Evolutionary conservation across 768 basidiomycete species (phyloP), one percentile per base, ranked within the genome.

Genomic region (Rhodotorula graminis): DNA sequence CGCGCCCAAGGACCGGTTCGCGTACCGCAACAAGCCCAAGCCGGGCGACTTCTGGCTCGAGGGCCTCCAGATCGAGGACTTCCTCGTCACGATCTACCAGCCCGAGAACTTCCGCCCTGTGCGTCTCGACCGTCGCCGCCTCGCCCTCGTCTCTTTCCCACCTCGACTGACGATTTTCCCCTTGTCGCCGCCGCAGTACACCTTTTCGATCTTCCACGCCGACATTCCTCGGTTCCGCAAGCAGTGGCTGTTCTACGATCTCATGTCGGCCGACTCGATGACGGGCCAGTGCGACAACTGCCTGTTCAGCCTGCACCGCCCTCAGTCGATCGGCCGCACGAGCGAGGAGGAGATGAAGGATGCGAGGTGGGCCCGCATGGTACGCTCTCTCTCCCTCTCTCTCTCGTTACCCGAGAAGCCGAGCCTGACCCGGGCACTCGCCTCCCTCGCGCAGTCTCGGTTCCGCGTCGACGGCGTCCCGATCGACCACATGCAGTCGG

Each of bases 201-300:
- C 89, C 0, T 88, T 90, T 19, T 92, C 90, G 14, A 92, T 99
- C 61, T 99, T 98, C 83, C 89, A 90, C 70, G 96, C 96, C 37
- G 90, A 92, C 77, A 86, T 97, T 49, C 85, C 86, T 21, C 85
- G 84, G 42, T 87, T 98, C 75, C 85, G 96, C 67, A 97, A 96
- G 81, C 88, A 90, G 78, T 98, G 93, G 93, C 77, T 95, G 50
- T 96, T 96, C 81, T 94, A 94, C 80, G 96, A 99, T 81, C 88
- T 98, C 74, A 82, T 98, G 71, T 86, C 85, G n/a, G 94, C 96
- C 0, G 94, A 97, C 79, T 91, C 90, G 74, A 90, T 98, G 55
- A 95, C 96, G 16, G 96, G 96, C 9, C 96, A 99, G 80, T 91
- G 93, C 74, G 96, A 99, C 80, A 97, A 97, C 79, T 99, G 96